These are phyloP conservation scores for Alternaria tenuissima DNA, from an alignment of 2,329 filamentous ascomycete species.

Conservation along the genomic window DNA sequence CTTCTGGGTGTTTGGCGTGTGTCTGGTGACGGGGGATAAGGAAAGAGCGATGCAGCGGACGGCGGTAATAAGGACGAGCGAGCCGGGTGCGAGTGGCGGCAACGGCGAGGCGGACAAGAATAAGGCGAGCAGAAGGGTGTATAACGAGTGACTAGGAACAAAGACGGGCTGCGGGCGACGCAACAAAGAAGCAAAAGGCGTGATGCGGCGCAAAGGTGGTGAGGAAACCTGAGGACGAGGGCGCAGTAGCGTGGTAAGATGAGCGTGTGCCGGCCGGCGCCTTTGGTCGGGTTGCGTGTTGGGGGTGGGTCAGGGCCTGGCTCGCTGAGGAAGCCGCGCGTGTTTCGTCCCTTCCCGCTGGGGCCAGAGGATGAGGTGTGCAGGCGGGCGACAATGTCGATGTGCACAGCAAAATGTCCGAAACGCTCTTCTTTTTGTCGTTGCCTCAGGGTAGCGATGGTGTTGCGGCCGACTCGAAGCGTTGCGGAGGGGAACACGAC, in stretches of 20 bases:
- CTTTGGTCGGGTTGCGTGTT: conserved; percentile 18
- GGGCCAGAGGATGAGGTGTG: conserved; percentile 26
- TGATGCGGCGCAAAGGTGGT: conserved; percentile 8
- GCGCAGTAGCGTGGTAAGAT: conserved; percentile 16
- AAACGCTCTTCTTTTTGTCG: conserved; percentile 9
- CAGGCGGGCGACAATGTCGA: conserved; percentile 17
- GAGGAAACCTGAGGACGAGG: conserved; percentile 9
- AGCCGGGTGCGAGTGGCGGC: conserved; percentile 3
- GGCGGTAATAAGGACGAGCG: conserved; percentile 14
- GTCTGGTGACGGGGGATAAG: conserved; percentile 22
- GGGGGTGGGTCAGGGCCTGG: conserved; percentile 23
- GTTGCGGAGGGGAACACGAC: conserved; percentile 1
- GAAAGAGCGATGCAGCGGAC: conserved; percentile 9
- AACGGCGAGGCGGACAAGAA: background rate
- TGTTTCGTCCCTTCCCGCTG: conserved; percentile 29
- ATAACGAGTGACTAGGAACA: conserved; percentile 25
- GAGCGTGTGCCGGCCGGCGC: conserved; percentile 14
- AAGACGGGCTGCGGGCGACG: conserved; percentile 6
- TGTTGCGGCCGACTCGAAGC: conserved; percentile 12
- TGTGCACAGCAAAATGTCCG: conserved; percentile 15
- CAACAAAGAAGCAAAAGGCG: conserved; percentile 9
- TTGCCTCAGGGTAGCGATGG: conserved; percentile 5
- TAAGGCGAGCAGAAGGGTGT: background rate
- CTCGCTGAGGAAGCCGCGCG: conserved; percentile 20
- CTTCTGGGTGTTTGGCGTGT: background rate